Evolutionary conservation across 2,329 filamentous ascomycete genomes (phyloP), one percentile per base, ranked within the genome.

Genomic region (Herpotrichia juniperi): DNA sequence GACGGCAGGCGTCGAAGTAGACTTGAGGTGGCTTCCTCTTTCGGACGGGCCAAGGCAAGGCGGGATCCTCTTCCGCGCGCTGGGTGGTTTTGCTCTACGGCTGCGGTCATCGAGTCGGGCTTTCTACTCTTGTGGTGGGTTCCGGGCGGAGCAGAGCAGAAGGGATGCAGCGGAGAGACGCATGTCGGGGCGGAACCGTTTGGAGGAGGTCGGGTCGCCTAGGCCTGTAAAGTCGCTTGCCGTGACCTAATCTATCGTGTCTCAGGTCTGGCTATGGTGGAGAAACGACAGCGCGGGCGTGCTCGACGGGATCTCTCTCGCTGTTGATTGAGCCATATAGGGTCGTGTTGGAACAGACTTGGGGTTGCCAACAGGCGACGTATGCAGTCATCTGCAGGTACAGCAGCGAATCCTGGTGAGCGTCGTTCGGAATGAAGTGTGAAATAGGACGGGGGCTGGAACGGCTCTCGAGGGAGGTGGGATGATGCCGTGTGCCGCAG

Each of bases 261-360:
- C 56, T 57, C 56, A 58, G 54, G 48, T 40, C 31, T 26, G 50
- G 25, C 24, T 51, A 22, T 47, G 40, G 46, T 35, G 48, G 53
- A 44, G 46, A 48, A 39, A 35, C 35, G 45, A 54, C 32, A 45
- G 54, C 42, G 50, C 34, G 31, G 49, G 48, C 31, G 48, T 42
- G 39, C 24, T 50, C 28, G 53, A 43, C 45, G 54, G 48, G 51
- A 51, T 49, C 47, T 50, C 56, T 54, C 34, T 31, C 24, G 43
- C 6, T 5, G 57, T 64, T 67, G 59, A 71, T 68, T 67, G 66
- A 67, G 53, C 44, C 50, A 66, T 67, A 63, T 57, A 58, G 46
- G 50, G 49, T 46, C 46, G 54, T 62, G 64, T 62, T 68, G 61
- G 61, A 62, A 54, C 54, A 51, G 54, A 54, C 50, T 53, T 57